Evolutionary conservation across 2,329 filamentous ascomycete species (phyloP).

Genomic region (Cordyceps tenuipes): DNA sequence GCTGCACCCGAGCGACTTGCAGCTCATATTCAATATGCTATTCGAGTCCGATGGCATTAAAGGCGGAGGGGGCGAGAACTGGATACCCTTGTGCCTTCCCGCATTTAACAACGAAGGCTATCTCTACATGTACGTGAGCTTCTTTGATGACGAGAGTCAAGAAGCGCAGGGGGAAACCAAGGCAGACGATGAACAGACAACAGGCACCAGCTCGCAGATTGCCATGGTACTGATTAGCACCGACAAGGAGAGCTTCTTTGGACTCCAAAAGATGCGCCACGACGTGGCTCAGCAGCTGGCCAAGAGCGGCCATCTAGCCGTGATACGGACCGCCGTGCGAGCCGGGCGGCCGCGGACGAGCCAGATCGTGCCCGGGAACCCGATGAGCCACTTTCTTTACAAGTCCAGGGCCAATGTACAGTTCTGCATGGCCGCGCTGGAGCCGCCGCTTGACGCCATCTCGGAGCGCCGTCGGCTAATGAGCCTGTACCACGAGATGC

Average conservation of each 20-base stretch:
- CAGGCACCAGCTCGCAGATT: conserved; percentile 58
- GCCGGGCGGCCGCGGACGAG: conserved; percentile 62
- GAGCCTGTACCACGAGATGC: conserved; percentile 76
- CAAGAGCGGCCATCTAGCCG: conserved; percentile 64
- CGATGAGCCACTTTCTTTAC: conserved; percentile 87
- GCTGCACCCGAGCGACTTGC: conserved; percentile 87
- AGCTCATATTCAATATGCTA: conserved; percentile 98
- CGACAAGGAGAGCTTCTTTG: conserved; percentile 89
- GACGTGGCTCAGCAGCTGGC: conserved; percentile 60
- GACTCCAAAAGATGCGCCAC: conserved; percentile 66
- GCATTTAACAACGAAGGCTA: conserved; percentile 97
- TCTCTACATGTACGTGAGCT: conserved; percentile 98
- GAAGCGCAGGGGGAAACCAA: conserved; percentile 24
- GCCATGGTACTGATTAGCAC: conserved; percentile 88
- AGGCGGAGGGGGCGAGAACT: conserved; percentile 85
- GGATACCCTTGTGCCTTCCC: conserved; percentile 91
- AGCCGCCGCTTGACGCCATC: conserved; percentile 53
- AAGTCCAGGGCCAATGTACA: conserved; percentile 93
- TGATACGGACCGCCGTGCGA: conserved; percentile 64
- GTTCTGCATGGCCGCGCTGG: conserved; percentile 81
- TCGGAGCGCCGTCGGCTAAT: conserved; percentile 65
- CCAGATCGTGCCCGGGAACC: conserved; percentile 71
- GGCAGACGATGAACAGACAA: conserved; percentile 50
- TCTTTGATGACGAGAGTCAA: conserved; percentile 56
- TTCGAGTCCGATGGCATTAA: conserved; percentile 92